Base-by-base conservation (phyloP, 140 eudicot species). In the Erigeron philadelphicus region DNA sequence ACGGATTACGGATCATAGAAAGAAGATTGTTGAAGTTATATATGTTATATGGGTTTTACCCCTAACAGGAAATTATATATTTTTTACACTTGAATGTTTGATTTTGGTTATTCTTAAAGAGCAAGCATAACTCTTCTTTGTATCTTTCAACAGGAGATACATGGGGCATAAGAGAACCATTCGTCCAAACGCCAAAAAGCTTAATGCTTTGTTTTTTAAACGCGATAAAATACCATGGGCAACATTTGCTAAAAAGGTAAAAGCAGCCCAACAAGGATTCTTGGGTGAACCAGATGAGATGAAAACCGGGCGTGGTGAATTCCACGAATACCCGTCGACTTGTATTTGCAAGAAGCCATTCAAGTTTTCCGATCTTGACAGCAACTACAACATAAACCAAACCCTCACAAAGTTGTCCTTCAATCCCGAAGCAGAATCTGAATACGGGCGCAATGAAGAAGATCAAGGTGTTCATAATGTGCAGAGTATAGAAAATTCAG, bases 161-260 rank as follows among this genome's bases (percentile, higher is more conserved):
- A 80, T 87, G 86, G 98, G 98, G 41, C 98, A 93, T 61, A 93
- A 89, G 78, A 83, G 98, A 76, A 93, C 98, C 17, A 87, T 93
- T 57, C 81, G 92, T 25, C 98, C 98, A 35, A 93, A 93, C 43
- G 96, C 98, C 8, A 93, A 87, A 72, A 86, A 77, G 82, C 88
- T 93, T 0, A 93, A 87, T 58, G 81, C 96, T 57, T 76, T 86
- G 73, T 89, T 93, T 60, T 68, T 71, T 62, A 82, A 80, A 71
- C 83, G 93, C 40, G 86, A 85, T 5, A 80, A 80, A 63, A 72
- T 93, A 76, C 81, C 84, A 41, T 93, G 98, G 98, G 81, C 57
- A 59, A 83, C 90, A 6, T 93, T 93, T 63, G 86, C 98, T 43
- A 87, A 72, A 72, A 93, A 93, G 85, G 95, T 93, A 18, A 86